Base-by-base conservation (phyloP, 441 rosid species). In the Populus hybrid region DNA sequence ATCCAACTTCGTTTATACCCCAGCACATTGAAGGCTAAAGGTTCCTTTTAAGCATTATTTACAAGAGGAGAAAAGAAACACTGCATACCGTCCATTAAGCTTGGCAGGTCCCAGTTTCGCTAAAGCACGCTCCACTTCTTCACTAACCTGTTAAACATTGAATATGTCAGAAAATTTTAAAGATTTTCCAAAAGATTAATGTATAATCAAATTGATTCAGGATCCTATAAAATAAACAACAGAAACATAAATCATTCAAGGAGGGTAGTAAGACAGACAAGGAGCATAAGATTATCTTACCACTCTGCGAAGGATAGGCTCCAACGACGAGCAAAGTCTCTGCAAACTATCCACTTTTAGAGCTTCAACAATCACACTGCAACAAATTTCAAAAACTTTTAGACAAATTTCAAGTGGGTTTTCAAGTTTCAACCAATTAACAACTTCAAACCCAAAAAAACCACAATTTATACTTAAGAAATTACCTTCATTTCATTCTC, bases 291-390 rank as follows among this genome's bases (percentile, higher is more conserved):
- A 28, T 75, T 28, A 82, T 61, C 91, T 86, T 81, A 92, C 98
- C 79, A 94, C 94, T 83, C 95, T 84, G n/a, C 98, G 94, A 78
- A 94, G 93, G 83, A 94, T 88, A 33, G 98, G 98, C 84, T 94
- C 98, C 82, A 94, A 78, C 23, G 97, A 91, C 0, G 98, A 92
- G 85, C 97, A 94, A 82, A 94, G 88, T 81, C 90, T 94, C 87
- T 94, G 98, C 84, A 94, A 83, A 81, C 94, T 90, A 83, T 92
- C 98, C 80, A 91, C 90, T 89, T 91, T 94, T 53, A 94, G 83
- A 68, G 98, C 98, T 84, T 94, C 98, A 67, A 94, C 94, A 77
- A 94, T 94, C 38, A 94, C 97, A 74, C 98, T 94, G 89, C 89
- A 87, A 73, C 1, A 68, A 76, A 71, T 71, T 20, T 28, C 26